Base-by-base conservation (phyloP, 257 asterid genomes). In the Phtheirospermum japonicum region DNA sequence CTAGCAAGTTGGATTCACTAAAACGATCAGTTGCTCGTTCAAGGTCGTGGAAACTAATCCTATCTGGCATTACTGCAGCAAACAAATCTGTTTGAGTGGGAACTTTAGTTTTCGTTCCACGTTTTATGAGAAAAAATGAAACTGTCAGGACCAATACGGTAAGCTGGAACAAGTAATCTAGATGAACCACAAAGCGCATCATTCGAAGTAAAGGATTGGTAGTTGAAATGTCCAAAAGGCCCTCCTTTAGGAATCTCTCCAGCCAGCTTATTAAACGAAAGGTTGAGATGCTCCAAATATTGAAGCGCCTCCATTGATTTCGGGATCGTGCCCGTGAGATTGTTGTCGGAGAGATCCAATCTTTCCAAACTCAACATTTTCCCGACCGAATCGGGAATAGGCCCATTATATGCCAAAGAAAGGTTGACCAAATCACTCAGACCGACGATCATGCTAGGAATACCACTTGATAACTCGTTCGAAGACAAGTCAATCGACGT, bases 21-120 rank as follows among this genome's bases (percentile, higher is more conserved):
- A 83, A 80, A 42, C 81, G 81, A 16, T 64, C 73, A 0, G 87
- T 83, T 52, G 87, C 84, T 33, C 37, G 37, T 60, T 6, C 3
- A 57, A 61, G 63, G 19, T 80, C 75, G 9, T 42, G 23, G 20
- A 59, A 73, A 0, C 80, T 60, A 40, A 79, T 34, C 19, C 76
- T 73, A 6, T 55, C 71, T 9, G 13, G 60, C n/a, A n/a, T n/a
- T n/a, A n/a, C n/a, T n/a, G 36, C 30, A 9, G 40, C 48, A 6
- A 28, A 61, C 36, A 45, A 16, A 9, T 52, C 61, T 20, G 17
- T 37, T 6, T 23, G 63, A 7, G 3, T 52, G 3, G 36, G 59
- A 3, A 31, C 49, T 7, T n/a, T 30, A 0, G 19, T 11, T 40
- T 69, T 71, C 56, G 59, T 64, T 13, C 34, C 57, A 20, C 9